Base-by-base conservation (phyloP, 306 rosid genomes). In the Albizia julibrissin region DNA sequence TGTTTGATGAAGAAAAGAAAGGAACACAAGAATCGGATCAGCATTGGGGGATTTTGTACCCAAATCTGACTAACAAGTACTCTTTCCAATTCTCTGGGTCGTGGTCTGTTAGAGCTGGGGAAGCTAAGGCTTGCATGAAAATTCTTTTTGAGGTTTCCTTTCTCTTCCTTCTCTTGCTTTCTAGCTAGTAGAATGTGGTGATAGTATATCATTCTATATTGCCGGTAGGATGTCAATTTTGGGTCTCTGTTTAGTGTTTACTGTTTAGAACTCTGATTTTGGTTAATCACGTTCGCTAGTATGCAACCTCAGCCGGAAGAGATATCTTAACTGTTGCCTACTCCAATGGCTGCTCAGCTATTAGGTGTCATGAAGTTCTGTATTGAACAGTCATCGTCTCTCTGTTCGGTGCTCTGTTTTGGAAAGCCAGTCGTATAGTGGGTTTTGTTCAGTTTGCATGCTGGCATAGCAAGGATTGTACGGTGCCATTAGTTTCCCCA, bases 1-100 rank as follows among this genome's bases (percentile, higher is more conserved):
- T 95, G 80, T 87, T 95, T 44, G 98, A 95, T 43, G 79, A 81
- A 47, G 93, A 84, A 50, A 80, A 58, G 66, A 67, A 71, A 26
- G 87, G 80, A 27, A 33, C 56, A 8, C 40, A 19, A 22, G 79
- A 31, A 42, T 47, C 54, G 1, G 80, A 78, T 3, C 88, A 91
- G 42, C 76, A 80, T 22, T 95, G 99, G 99, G 99, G 99, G 42
- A 68, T 95, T 72, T 71, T 95, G 24, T 87, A 81, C 67, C 86
- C 94, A 2, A 95, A 95, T 74, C 72, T 89, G 84, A 91, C 92
- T 8, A 44, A 46, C 47, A 95, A 93, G 89, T 95, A 90, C 71
- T 42, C 42, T 10, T 49, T 95, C 15, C 91, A 91, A 39, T 92
- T 89, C 78, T 95, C 99, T 66, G 81, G 72, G 21, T 6, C 69